phyloP scores from a whole-genome alignment of 2,329 filamentous ascomycete genomes.

The Pseudovirgaria hyperparasitica region DNA sequence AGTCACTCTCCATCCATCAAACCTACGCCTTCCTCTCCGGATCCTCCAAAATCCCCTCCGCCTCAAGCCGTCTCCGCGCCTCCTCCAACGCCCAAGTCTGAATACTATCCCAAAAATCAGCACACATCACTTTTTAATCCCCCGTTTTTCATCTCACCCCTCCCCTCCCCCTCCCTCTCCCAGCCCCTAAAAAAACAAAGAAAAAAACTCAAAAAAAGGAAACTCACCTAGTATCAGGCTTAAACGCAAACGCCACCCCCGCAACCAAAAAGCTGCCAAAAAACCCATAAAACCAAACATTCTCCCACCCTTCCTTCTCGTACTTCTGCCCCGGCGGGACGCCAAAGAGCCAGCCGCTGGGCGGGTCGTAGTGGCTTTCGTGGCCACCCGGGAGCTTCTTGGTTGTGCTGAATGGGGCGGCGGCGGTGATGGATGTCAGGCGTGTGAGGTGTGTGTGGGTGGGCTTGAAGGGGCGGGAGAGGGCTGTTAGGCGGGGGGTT shows the following conservation, averaged over 20 bases:
- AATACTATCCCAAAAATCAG: too few relatives aligned
- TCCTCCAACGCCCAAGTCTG: slow-evolving; percentile 6
- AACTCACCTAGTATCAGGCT: slow-evolving; percentile 96
- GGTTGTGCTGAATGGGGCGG: slow-evolving; percentile 13
- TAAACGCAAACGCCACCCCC: slow-evolving; percentile 78
- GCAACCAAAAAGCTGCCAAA: slow-evolving; percentile 63
- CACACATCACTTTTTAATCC: too few relatives aligned
- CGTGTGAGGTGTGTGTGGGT: too few relatives aligned
- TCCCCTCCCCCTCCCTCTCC: too few relatives aligned
- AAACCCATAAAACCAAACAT: slow-evolving; percentile 71
- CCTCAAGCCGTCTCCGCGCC: background rate
- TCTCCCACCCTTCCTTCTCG: slow-evolving; percentile 95
- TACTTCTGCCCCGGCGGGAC: slow-evolving; percentile 92
- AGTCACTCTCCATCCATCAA: too few relatives aligned
- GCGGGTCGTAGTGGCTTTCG: slow-evolving; percentile 76
- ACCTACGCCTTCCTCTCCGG: too few relatives aligned
- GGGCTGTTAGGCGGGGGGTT: slow-evolving; percentile 10
- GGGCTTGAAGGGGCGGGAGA: slow-evolving; percentile 9
- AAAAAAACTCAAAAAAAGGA: slow-evolving; percentile 3
- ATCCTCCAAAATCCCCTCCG: too few relatives aligned
- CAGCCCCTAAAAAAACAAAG: too few relatives aligned
- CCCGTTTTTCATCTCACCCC: too few relatives aligned
- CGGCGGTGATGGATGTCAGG: slow-evolving; percentile 8
- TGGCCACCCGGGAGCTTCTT: slow-evolving; percentile 26
- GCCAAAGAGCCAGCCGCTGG: slow-evolving; percentile 84